A percentile compares a stretch with the other conserved stretches of the same genome.
These are phyloP conservation scores for Carex cristatella DNA, from an alignment of 176 grass and related monocot genomes.

Conservation along the genomic window DNA sequence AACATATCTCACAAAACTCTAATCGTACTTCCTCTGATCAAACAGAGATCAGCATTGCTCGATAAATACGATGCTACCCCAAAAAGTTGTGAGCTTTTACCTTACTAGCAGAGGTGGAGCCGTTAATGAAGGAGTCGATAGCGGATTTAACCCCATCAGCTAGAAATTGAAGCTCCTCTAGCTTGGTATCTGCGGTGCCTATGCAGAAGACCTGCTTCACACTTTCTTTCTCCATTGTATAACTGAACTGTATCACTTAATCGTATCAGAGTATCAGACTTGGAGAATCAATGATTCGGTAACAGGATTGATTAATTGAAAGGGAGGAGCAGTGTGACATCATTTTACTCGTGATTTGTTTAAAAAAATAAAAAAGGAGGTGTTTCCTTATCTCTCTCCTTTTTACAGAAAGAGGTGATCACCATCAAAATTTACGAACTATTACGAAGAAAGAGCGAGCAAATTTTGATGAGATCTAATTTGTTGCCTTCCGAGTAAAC, in stretches of 20 bases:
- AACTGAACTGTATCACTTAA: neutral
- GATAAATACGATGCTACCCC: neutral
- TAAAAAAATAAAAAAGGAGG: neutral
- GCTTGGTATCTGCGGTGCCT: constrained; percentile 85
- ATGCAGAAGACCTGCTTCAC: constrained; percentile 59
- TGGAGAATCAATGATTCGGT: neutral
- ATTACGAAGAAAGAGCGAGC: neutral
- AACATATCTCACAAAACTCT: neutral
- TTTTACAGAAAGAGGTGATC: neutral
- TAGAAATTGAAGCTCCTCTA: constrained; percentile 85
- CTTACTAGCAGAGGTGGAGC: neutral
- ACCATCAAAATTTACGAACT: neutral
- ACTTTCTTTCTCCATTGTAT: constrained; percentile 13
- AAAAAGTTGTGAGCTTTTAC: neutral
- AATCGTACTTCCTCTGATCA: neutral
- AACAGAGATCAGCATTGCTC: neutral
- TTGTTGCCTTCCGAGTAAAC: neutral
- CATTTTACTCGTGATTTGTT: neutral
- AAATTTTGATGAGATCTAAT: neutral
- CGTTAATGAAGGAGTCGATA: constrained; percentile 30
- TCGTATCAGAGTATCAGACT: too few relatives aligned
- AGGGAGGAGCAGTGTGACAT: neutral
- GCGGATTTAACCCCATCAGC: constrained; percentile 41
- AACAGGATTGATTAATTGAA: neutral
- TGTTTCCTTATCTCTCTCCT: neutral